Base-by-base conservation (phyloP, 352 stramenopile genomes). In the Pythium aphanidermatum region DNA sequence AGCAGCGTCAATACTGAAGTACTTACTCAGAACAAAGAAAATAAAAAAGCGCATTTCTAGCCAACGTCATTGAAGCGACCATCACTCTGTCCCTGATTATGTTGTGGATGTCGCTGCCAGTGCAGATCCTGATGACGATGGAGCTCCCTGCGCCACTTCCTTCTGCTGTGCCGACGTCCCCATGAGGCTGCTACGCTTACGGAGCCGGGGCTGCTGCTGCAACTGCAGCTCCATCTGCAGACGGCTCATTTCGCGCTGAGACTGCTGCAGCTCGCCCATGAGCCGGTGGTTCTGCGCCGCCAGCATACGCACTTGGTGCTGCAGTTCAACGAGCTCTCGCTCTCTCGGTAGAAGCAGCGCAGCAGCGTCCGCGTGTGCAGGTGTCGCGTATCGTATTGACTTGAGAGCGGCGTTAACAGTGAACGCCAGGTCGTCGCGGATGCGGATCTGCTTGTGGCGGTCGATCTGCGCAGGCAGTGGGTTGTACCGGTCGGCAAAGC, bases 381-480 rank as follows among this genome's bases (percentile, higher is more conserved):
- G 31, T 8, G 50, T 47, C n/a, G 70, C 57, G 12, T 75, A 68
- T 26, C 70, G 63, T 37, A 89, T 88, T 8, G 80, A 92, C 42
- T 81, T 81, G 25, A 92, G 68, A 9, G 74, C 75, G 6, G 80
- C 80, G 41, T 90, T 89, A 14, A 88, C 75, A 29, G 74, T 88
- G 55, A 84, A 88, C 19, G 66, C 61, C 23, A 92, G 60, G 40
- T 92, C 71, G 13, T 86, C 72, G 10, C 80, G 76, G 40, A 89
- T 76, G 12, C 80, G 74, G 9, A 83, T 58, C 68, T 88, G 70
- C 37, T 87, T 87, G 58, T 83, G 70, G 14, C 71, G 72, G 13
- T 87, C 72, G 17, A 85, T 85, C 47, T 85, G 75, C 6, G 63
- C 59, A 27, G 72, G 70, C 5, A 81, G 52, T 2, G 58, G 53